Evolutionary conservation across 2,329 filamentous ascomycete genomes (phyloP), one percentile per base, ranked within the genome.

Genomic region (Cladosporium sp.): DNA sequence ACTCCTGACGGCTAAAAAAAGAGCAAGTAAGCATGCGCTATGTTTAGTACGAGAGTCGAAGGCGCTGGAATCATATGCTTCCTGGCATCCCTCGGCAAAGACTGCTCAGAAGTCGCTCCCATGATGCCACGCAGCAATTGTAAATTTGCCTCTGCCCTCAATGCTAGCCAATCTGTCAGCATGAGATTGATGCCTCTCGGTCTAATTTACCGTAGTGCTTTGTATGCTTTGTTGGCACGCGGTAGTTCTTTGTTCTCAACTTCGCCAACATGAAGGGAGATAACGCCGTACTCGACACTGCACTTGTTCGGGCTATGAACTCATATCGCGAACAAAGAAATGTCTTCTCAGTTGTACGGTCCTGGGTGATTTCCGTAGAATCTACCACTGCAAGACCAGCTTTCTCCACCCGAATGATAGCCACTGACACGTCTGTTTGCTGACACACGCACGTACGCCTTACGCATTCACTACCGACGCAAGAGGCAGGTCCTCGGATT

Each of bases 401-500:
- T 35, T 57, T 37, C 23, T 10, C n/a, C 55, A 14, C 33, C 12
- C 31, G 33, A 40, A 12, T 46, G 7, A 33, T 53, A n/a, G 18
- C 46, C 60, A 53, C 31, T 44, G 33, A 33, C 46, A 29, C 28
- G 31, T 26, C 53, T 62, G 46, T 62, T 62, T 62, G 60, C 49
- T 62, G 31, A 53, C 29, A 14, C n/a, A 26, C 31, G 12, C 33
- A 62, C 16, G 18, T 12, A 53, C 57, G 18, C 35, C 21, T 3
- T 49, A 33, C 44, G 16, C 57, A 60, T 29, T 60, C 37, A 55
- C 46, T 10, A 40, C 16, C 16, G 29, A 52, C 60, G 49, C 49
- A 33, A 55, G 60, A 62, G 60, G 60, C 60, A 62, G 60, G 49
- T 53, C 60, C 60, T 62, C 60, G 31, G 16, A 37, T 6, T 62